These are phyloP conservation scores for Linnemannia exigua DNA, from an alignment of 192 early-diverging fungal species.

Conservation along the genomic window DNA sequence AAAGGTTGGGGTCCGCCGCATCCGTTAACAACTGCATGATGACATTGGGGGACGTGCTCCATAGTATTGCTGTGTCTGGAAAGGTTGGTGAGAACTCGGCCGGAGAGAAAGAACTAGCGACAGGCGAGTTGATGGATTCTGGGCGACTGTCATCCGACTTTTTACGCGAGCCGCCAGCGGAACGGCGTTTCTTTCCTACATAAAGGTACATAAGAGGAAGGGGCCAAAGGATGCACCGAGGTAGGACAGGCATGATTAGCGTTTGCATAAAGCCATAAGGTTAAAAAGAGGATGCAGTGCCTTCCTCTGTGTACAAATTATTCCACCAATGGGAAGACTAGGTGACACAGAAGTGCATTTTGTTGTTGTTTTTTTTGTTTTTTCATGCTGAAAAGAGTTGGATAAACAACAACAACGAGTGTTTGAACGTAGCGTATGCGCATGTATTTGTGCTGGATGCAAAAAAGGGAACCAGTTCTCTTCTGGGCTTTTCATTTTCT, in stretches of 20 bases:
- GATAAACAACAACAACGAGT: not conserved
- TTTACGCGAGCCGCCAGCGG: not conserved
- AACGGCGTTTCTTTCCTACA: conserved; percentile 21
- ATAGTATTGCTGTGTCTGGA: not conserved
- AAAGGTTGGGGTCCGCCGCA: conserved; percentile 5
- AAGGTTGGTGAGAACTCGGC: not conserved
- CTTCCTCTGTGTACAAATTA: not conserved
- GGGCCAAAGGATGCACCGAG: not conserved
- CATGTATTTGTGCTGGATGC: not conserved
- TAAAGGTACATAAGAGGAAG: not conserved
- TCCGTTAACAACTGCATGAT: conserved; percentile 26
- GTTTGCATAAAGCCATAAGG: not conserved
- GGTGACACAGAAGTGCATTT: conserved; percentile 1
- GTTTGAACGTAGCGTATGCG: not conserved
- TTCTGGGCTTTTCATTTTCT: not conserved
- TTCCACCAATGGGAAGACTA: not conserved
- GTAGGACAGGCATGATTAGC: not conserved
- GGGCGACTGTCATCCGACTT: not conserved
- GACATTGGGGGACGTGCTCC: conserved; percentile 20
- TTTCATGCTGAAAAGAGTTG: not conserved
- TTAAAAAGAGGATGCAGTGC: not conserved
- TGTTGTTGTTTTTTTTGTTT: not conserved
- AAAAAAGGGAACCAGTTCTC: not conserved
- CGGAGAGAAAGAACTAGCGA: not conserved
- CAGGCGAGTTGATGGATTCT: not conserved